phyloP scores from a whole-genome alignment of 2,329 filamentous ascomycete species.

The Aspergillus ochraceoroseus region DNA sequence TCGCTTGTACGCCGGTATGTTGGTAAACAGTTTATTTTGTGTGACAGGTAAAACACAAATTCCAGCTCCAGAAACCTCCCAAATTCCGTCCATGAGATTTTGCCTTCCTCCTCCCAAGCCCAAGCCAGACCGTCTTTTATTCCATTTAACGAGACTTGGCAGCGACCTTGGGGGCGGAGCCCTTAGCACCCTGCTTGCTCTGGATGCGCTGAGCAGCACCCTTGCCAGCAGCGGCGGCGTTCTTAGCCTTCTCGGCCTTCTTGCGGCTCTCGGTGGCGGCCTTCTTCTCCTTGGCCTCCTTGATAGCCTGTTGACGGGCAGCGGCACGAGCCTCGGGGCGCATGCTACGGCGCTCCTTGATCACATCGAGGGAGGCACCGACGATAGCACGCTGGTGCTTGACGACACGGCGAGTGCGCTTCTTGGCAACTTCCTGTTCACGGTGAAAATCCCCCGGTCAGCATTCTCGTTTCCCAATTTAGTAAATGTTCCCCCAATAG shows the following conservation, averaged over 20 bases:
- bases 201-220: conserved; percentile 74
- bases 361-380: conserved; percentile 97
- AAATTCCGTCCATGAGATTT: conserved; percentile 22
- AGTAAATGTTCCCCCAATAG: neutral
- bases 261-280: conserved; percentile 77
- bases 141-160: conserved; percentile 73
- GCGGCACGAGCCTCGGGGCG: conserved; percentile 93
- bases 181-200: conserved; percentile 97
- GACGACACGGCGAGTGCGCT: conserved; percentile 95
- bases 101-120: conserved; percentile 27
- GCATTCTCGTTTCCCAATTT: conserved; percentile 17
- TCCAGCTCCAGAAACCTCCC: conserved; percentile 27
- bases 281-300: conserved; percentile 99
- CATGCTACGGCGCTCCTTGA: conserved; percentile 96
- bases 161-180: conserved; percentile 76
- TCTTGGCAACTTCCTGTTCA: conserved; percentile 96
- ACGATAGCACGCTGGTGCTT: conserved; percentile 99
- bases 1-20: conserved; percentile 26
- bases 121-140: conserved; percentile 28
- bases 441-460: conserved; percentile 29
- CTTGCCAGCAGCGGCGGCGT: conserved; percentile 65
- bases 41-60: conserved; percentile 23
- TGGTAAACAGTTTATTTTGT: conserved; percentile 16
- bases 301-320: conserved; percentile 83
- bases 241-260: conserved; percentile 99